Base-by-base conservation (phyloP, 2,329 filamentous ascomycete species). In the Hymenotorrendiella dingleyae region DNA sequence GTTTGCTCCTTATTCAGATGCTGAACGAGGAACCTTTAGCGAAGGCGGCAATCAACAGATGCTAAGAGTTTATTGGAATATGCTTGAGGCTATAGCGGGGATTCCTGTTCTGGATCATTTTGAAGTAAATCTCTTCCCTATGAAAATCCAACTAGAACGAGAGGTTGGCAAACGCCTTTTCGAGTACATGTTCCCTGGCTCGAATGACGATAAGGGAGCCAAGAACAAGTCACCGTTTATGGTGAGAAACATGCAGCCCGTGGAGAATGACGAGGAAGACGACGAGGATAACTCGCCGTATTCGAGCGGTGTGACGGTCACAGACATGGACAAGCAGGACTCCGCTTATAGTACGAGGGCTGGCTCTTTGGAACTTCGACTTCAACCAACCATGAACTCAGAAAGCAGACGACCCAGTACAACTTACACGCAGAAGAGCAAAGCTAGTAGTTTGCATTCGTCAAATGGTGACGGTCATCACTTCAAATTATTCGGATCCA, bases 81-180 rank as follows among this genome's bases (percentile, higher is more conserved):
- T 96, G 88, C 74, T 98, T 4, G 93, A 98, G 66, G 90, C 93
- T 6, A 96, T 98, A 62, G 93, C 91, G 27, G 93, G 93, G 36
- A 98, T 98, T 48, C 88, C 91, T 0, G 90, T 98, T 23, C 87
- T 98, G 72, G 91, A 97, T 55, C 86, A 94, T 57, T 98, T 98
- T 58, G 90, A 97, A 63, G 86, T 98, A 42, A 88, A 90, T 42
- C 69, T 98, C 16, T 90, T 94, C 62, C 94, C 93, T 0, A 77
- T 98, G 62, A 94, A 89, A 64, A 82, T 98, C 17, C 93, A 98
- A 62, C 72, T 98, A 26, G 93, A 98, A 64, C 84, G 82, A 26
- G 90, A 97, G 55, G 82, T 95, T 36, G 91, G 90, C 33, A 91
- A 94, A 67, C 88, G 84, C 54, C 71, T 98, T 2, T 95, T 98